Base-by-base conservation (phyloP, 1,284 basidiomycete genomes). In the Melampsora allii-populina region DNA sequence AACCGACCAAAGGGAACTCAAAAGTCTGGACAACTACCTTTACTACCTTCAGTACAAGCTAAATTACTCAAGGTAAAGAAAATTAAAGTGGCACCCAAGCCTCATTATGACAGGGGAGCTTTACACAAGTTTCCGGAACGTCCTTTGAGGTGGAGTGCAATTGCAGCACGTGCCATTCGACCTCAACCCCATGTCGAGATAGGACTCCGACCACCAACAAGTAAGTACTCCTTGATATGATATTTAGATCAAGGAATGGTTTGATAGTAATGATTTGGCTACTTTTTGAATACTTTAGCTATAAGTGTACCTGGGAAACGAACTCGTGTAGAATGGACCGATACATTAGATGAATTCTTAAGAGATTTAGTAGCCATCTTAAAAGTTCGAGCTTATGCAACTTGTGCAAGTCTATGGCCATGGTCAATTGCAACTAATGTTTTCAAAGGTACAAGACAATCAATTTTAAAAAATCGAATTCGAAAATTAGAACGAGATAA, bases 251-350 rank as follows among this genome's bases (percentile, higher is more conserved):
- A 24, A 9, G 27, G 50, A 7, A 14, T 56, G 14, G n/a, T 56
- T 56, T 6, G 50, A 24, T 24, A 24, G 10, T 9, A 24, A 56
- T 56, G 7, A 56, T 24, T 24, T 24, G 50, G 19, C 2, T 24
- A n/a, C 21, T 17, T 45, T 42, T 46, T 64, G 17, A 5, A 27
- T 64, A 27, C n/a, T 48, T 50, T 66, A 42, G 31, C 45, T 50
- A 45, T 50, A 17, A 27, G 9, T 1, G 58, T 48, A 48, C 63
- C 71, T 29, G 64, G 71, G 19, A 64, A 66, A 45, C 50, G 71
- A 42, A 60, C 31, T 17, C 71, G 71, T 46, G 27, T 74, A 60
- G 71, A 66, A 33, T 74, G 71, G 71, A 50, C 66, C 46, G 71
- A 66, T 2, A 61, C 42, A 36, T 56, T 63, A 19, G 71, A 74